Evolutionary conservation across 2,329 filamentous ascomycete species (phyloP).

Genomic region (Talaromyces sp.): DNA sequence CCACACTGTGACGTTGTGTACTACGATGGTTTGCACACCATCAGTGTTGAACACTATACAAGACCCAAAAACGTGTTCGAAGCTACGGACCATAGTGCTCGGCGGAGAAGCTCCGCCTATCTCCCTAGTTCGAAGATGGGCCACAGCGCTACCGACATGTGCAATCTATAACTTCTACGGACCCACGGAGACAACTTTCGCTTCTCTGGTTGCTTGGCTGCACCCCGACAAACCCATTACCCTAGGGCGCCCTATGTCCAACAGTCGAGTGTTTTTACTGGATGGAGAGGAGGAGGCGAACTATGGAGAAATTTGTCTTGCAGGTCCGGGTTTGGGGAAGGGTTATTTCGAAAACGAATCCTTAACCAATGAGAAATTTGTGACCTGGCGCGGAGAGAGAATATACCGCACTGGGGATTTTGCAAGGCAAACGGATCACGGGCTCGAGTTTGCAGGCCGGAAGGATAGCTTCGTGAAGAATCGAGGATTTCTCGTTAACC

Average conservation of each 20-base stretch:
- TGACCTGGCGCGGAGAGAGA: neutral
- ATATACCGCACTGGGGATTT: slow-evolving; percentile 6
- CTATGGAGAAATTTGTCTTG: slow-evolving; percentile 7
- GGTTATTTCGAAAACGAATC: slow-evolving; percentile 1
- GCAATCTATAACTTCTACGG: slow-evolving; percentile 1
- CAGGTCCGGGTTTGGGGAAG: neutral
- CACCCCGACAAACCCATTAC: neutral
- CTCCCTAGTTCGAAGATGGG: neutral
- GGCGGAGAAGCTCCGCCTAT: neutral
- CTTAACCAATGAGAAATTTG: neutral
- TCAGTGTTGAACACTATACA: neutral
- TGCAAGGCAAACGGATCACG: neutral
- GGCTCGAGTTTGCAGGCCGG: slow-evolving; percentile 28
- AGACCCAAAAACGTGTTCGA: neutral
- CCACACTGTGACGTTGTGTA: neutral
- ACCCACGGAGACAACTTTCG: slow-evolving; percentile 1
- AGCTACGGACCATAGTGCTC: neutral
- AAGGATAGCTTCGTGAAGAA: slow-evolving; percentile 33
- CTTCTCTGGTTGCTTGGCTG: neutral
- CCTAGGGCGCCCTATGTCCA: neutral
- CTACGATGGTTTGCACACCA: neutral
- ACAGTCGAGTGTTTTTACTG: neutral
- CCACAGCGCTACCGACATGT: neutral
- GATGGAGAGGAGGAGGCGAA: neutral
- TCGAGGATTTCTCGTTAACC: slow-evolving; percentile 36